Evolutionary conservation across 1,284 basidiomycete species (phyloP), one percentile per base, ranked within the genome.

Genomic region (Microbotryum silenes-acaulis): DNA sequence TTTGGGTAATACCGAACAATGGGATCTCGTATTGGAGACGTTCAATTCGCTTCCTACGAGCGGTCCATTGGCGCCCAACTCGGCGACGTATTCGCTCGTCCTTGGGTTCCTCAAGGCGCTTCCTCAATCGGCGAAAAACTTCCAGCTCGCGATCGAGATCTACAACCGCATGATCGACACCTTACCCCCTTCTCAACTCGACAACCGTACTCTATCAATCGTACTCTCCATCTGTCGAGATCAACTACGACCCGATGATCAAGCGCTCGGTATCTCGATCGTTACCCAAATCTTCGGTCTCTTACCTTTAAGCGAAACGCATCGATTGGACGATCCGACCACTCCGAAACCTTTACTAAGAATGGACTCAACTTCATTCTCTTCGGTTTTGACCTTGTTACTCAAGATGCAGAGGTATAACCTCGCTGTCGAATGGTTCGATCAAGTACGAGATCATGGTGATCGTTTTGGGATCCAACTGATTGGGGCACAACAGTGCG

Each of bases 361-460:
- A 0, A 27, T 72, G 27, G 69, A 72, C n/a, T 20, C 57, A 1
- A 54, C 60, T 0, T 64, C 62, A 3, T n/a, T 72, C 1, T 57
- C 57, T 1, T 52, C 52, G 18, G 60, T 66, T 2, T 33, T 72
- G 25, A 25, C 55, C 4, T 60, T 69, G 7, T 55, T 61, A 20
- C 44, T 59, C 25, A 56, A 52, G 42, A 57, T 66, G 50, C 59
- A 64, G 21, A 65, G 65, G 55, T 62, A 46, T 25, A 59, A 61
- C 25, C 57, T 66, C 21, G 56, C 60, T 12, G 37, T 55, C 3
- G 51, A 49, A 3, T 51, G 62, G 52, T 70, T 65, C 64, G 52
- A 63, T 16, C 64, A 67, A 52, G 67, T 68, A 7, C 37, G 56
- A 23, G 58, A 64, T 8, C 64, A 69, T 27, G 62, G 62, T 3